Percentiles rank a stretch among this genome's conserved stretches.
These are phyloP conservation scores for Theileria equi DNA, from an alignment of 169 alveolate species.

Conservation along the genomic window DNA sequence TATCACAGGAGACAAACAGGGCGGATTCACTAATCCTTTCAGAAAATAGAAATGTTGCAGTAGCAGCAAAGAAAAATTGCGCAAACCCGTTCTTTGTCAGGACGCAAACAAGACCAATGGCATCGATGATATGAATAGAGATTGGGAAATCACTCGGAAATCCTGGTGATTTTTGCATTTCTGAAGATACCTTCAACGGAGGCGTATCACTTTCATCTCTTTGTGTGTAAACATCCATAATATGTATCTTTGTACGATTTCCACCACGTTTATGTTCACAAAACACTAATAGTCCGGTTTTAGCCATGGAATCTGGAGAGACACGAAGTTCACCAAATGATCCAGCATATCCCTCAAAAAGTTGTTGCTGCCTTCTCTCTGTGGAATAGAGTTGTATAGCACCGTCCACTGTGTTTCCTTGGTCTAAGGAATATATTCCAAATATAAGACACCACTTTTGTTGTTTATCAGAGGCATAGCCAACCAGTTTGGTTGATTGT, in stretches of 20 bases:
- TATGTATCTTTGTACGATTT: slow-evolving; percentile 82
- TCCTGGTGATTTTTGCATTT: slow-evolving; percentile 48
- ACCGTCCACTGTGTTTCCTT: slow-evolving; percentile 89
- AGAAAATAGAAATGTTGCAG: slow-evolving; percentile 41
- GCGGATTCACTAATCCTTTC: slow-evolving; percentile 30
- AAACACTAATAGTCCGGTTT: slow-evolving; percentile 81
- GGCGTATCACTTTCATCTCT: slow-evolving; percentile 40
- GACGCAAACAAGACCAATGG: slow-evolving; percentile 79
- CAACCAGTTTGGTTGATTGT: slow-evolving; percentile 86
- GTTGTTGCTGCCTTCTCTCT: slow-evolving; percentile 89
- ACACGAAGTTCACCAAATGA: slow-evolving; percentile 82
- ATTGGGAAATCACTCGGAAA: slow-evolving; percentile 74
- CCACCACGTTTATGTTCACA: slow-evolving; percentile 90
- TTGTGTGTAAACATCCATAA: slow-evolving; percentile 88
- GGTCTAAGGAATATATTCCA: slow-evolving; percentile 88
- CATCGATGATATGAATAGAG: slow-evolving; percentile 75
- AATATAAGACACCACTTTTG: slow-evolving; percentile 91
- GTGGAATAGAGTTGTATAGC: slow-evolving; percentile 90
- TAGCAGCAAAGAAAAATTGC: slow-evolving; percentile 69
- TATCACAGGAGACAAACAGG: slow-evolving; percentile 42
- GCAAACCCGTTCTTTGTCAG: slow-evolving; percentile 74
- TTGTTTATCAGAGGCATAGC: slow-evolving; percentile 82
- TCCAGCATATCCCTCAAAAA: slow-evolving; percentile 93
- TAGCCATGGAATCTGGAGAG: slow-evolving; percentile 4
- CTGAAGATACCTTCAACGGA: slow-evolving; percentile 71